These are phyloP conservation scores for Exutisphaerella laricina DNA, from an alignment of 2,329 filamentous ascomycete species.

Conservation along the genomic window DNA sequence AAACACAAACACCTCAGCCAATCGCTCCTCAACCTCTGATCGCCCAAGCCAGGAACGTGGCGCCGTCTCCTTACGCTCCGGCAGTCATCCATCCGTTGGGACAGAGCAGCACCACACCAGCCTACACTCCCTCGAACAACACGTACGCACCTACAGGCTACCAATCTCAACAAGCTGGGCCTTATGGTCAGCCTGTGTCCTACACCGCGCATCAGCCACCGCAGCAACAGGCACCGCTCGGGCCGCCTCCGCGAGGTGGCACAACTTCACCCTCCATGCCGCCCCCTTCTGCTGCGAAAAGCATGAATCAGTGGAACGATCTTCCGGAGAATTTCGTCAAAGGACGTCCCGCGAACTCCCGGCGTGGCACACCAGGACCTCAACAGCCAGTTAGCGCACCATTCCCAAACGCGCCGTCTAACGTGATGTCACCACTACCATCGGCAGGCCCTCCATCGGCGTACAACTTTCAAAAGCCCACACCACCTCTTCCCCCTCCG, in stretches of 20 bases:
- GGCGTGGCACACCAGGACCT: slow-evolving; percentile 65
- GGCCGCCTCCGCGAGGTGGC: slow-evolving; percentile 60
- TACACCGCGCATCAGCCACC: slow-evolving; percentile 44
- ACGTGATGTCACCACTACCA: slow-evolving; percentile 50
- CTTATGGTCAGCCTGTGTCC: slow-evolving; percentile 30
- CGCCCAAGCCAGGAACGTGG: slow-evolving; percentile 30
- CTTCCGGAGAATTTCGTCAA: slow-evolving; percentile 75
- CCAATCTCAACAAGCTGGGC: slow-evolving; percentile 43
- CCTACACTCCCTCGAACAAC: slow-evolving; percentile 44
- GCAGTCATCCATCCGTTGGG: slow-evolving; percentile 40
- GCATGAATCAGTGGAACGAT: slow-evolving; percentile 87
- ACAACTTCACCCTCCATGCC: slow-evolving; percentile 60
- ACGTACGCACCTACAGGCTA: slow-evolving; percentile 32
- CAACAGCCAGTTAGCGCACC: slow-evolving; percentile 68
- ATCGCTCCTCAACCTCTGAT: slow-evolving; percentile 41
- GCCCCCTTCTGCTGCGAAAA: slow-evolving; percentile 64
- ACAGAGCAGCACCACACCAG: slow-evolving; percentile 40
- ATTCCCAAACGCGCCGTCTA: slow-evolving; percentile 60
- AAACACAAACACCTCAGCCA: slow-evolving; percentile 32
- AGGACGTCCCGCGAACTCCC: slow-evolving; percentile 53
- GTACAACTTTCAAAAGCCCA: slow-evolving; percentile 56
- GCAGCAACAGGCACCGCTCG: slow-evolving; percentile 41
- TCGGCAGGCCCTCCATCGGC: slow-evolving; percentile 49
- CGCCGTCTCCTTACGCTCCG: slow-evolving; percentile 38
- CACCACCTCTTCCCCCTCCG: slow-evolving; percentile 72